Conservation (phyloP, 441 rosid species). For the Pelargonium australe region DNA sequence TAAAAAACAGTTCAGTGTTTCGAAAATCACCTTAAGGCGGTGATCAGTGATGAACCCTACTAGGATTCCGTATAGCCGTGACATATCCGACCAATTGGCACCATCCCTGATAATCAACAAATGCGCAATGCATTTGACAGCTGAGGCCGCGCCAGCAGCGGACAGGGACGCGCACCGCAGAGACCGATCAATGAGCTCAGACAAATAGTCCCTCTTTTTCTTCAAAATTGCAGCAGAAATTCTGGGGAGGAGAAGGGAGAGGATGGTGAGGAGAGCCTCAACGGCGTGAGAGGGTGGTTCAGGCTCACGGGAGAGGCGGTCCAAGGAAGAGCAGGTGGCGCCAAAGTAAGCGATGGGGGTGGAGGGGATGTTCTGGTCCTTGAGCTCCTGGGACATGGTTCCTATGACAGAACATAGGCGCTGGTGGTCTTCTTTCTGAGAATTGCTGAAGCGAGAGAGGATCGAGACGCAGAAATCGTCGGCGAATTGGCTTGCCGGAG, state of each 20-base stretch:
- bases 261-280: conserved; percentile 48
- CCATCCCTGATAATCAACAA: conserved; percentile 41
- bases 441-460: conserved; percentile 44
- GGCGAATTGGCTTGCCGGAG: conserved; percentile 4
- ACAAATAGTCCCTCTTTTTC: conserved; percentile 46
- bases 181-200: conserved; percentile 36
- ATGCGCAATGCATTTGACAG: conserved; percentile 56
- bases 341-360: conserved; percentile 66
- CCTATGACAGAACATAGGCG: conserved; percentile 61
- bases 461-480: conserved; percentile 51
- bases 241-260: conserved; percentile 51
- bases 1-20: too few relatives aligned
- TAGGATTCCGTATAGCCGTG: conserved; percentile 39
- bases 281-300: conserved; percentile 40
- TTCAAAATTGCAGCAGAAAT: conserved; percentile 38
- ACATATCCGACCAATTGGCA: conserved; percentile 39
- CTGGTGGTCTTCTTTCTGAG: conserved; percentile 52
- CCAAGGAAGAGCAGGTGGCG: conserved; percentile 53
- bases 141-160: conserved; percentile 39
- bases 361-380: conserved; percentile 52
- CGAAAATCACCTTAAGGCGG: conserved; percentile 42
- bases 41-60: conserved; percentile 48
- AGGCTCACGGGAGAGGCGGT: conserved; percentile 36
- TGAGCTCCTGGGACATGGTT: conserved; percentile 64
- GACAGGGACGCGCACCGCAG: conserved; percentile 38